phyloP scores from a whole-genome alignment of 805 yeast species.

The Candida sakaeoensis region DNA sequence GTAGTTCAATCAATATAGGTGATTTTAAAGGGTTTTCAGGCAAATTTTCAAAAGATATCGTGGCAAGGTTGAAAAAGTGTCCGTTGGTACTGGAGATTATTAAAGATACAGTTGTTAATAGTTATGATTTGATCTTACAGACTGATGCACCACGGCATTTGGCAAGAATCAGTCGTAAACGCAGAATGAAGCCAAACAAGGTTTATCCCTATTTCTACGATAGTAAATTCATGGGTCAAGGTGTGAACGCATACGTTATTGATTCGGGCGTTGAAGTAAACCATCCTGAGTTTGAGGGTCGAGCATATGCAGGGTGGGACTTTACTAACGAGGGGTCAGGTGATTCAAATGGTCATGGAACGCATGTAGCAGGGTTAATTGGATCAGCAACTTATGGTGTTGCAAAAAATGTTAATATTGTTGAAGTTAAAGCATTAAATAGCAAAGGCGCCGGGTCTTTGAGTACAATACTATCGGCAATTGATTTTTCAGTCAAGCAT shows the following conservation, averaged over 20 bases:
- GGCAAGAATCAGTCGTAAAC: conserved; percentile 56
- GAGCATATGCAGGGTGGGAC: conserved; percentile 59
- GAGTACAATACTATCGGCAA: conserved; percentile 59
- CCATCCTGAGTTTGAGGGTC: conserved; percentile 61
- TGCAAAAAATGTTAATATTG: conserved; percentile 50
- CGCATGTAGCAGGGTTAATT: conserved; percentile 53
- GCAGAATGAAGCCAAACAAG: conserved; percentile 16
- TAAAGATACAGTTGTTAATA: conserved; percentile 59
- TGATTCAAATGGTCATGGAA: conserved; percentile 53
- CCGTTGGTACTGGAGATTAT: conserved; percentile 68
- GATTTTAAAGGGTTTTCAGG: conserved; percentile 70
- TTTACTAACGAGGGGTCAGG: conserved; percentile 60
- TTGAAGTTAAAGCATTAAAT: conserved; percentile 75
- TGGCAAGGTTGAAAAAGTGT: conserved; percentile 47
- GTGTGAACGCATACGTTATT: conserved; percentile 70
- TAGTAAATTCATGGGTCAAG: conserved; percentile 45
- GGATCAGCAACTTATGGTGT: conserved; percentile 52
- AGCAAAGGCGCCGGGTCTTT: conserved; percentile 66
- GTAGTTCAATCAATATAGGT: conserved; percentile 61
- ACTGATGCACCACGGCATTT: conserved; percentile 60
- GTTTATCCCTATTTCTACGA: conserved; percentile 47
- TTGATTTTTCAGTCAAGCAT: conserved; percentile 67
- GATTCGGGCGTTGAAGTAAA: conserved; percentile 74
- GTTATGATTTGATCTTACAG: conserved; percentile 47
- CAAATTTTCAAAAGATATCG: conserved; percentile 45